These are phyloP conservation scores for Petrea volubilis DNA, from an alignment of 257 asterid species.

Conservation along the genomic window DNA sequence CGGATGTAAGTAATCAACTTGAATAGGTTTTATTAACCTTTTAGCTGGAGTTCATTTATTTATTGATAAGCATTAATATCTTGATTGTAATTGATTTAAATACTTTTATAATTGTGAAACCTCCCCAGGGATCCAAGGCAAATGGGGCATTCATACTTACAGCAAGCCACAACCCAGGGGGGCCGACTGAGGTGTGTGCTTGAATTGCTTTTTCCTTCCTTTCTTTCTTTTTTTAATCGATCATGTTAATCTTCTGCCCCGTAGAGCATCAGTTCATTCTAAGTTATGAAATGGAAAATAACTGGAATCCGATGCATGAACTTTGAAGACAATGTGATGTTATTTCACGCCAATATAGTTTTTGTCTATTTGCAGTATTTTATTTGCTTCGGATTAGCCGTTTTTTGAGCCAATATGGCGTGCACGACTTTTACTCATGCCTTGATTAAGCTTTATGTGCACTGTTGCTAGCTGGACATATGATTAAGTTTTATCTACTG, in stretches of 20 bases:
- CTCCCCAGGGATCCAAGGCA: constrained; percentile 83
- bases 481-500: no score
- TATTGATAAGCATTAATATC: neutral
- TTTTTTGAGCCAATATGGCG: neutral
- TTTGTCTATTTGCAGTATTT: neutral
- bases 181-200: constrained; percentile 79
- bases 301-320: neutral
- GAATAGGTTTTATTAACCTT: constrained; percentile 5
- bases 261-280: neutral
- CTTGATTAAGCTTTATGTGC: neutral
- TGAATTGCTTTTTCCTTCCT: constrained; percentile 19
- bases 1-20: constrained; percentile 64
- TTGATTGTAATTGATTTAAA: neutral
- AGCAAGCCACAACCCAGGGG: constrained; percentile 99
- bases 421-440: neutral
- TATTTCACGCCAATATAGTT: neutral
- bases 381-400: neutral
- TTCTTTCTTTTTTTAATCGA: constrained; percentile 5
- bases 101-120: constrained; percentile 18
- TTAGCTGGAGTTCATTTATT: neutral
- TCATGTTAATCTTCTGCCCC: constrained; percentile 10
- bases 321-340: neutral
- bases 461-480: no score
- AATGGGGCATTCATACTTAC: constrained; percentile 93
- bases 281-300: neutral